These are phyloP conservation scores for Spiromastix sp. DNA, from an alignment of 2,329 filamentous ascomycete species.

Conservation along the genomic window DNA sequence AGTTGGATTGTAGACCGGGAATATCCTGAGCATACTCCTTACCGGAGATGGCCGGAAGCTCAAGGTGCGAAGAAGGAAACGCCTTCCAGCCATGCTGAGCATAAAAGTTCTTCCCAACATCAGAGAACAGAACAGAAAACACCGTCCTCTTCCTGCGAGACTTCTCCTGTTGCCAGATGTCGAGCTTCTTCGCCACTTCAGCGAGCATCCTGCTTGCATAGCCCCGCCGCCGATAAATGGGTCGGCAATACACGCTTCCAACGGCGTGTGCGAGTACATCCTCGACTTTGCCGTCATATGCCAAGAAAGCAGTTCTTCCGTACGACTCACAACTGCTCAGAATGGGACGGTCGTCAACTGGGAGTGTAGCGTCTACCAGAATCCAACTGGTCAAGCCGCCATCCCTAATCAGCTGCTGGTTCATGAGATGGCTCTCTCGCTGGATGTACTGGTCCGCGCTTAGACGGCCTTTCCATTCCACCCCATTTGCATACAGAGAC, in stretches of 20 bases:
- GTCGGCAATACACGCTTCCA: slow-evolving; percentile 67
- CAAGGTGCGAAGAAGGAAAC: slow-evolving; percentile 62
- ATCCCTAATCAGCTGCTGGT: slow-evolving; percentile 43
- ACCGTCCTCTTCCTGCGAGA: slow-evolving; percentile 32
- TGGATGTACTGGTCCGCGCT: slow-evolving; percentile 45
- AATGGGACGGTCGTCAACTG: slow-evolving; percentile 34
- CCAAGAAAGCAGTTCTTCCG: slow-evolving; percentile 30
- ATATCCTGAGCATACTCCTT: slow-evolving; percentile 13
- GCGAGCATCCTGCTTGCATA: slow-evolving; percentile 69
- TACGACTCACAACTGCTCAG: slow-evolving; percentile 50
- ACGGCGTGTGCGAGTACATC: slow-evolving; percentile 57
- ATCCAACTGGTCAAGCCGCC: slow-evolving; percentile 51
- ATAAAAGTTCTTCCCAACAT: slow-evolving; percentile 79
- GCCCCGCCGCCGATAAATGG: slow-evolving; percentile 56
- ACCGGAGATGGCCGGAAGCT: slow-evolving; percentile 40
- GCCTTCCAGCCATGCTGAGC: slow-evolving; percentile 64
- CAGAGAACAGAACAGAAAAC: slow-evolving; percentile 77
- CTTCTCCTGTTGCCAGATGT: slow-evolving; percentile 41
- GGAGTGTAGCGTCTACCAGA: slow-evolving; percentile 38
- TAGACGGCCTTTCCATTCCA: slow-evolving; percentile 48
- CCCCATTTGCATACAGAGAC: slow-evolving; percentile 44
- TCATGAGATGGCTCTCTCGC: slow-evolving; percentile 44
- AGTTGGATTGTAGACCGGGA: slow-evolving; percentile 17
- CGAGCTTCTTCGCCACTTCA: slow-evolving; percentile 49
- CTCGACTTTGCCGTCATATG: slow-evolving; percentile 45